Base-by-base conservation (phyloP, 108 stramenopile genomes). In the Bacterosira constricta region DNA sequence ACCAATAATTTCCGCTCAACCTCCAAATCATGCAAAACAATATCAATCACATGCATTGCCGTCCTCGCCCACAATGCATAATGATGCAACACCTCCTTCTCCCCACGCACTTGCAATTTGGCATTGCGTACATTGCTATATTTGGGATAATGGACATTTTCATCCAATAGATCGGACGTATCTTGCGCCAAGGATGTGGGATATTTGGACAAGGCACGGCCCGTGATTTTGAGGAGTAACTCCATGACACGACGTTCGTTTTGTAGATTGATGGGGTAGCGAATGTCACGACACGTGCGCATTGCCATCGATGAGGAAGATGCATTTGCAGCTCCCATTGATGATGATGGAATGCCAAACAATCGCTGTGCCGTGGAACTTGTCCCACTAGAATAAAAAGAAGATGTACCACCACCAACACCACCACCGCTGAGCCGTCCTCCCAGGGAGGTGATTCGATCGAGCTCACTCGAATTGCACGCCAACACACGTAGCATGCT, bases 71-170 rank as follows among this genome's bases (percentile, higher is more conserved):
- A 93, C 20, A 72, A 50, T 1, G 79, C 79, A 84, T 84, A 96
- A 56, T 94, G 92, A 60, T 90, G 87, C 71, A 96, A 69, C 3
- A 96, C 93, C 72, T 90, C 90, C 75, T 96, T 96, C 80, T 96
- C 96, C 12, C 93, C 93, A 6, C 79, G 71, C 10, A 96, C 93
- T 76, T 96, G 96, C 58, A 96, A 88, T 63, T 87, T 90, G 46
- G 93, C 96, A 76, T 96, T 91, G 29, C 96, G 87, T 15, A 69
- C 56, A 56, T 96, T 96, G 64, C 88, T 90, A 64, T 88, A 97
- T 34, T 81, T 82, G 26, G 90, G 90, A 70, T 83, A 91, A 11
- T 66, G 65, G 12, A 45, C 29, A n/a, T n/a, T n/a, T 69, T 91
- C 83, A 58, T 90, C 85, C 31, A 59, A 20, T 37, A 97, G 67